Evolutionary conservation across 2,329 filamentous ascomycete species (phyloP), one percentile per base, ranked within the genome.

Genomic region (Paracorniculantispora psalliotae): DNA sequence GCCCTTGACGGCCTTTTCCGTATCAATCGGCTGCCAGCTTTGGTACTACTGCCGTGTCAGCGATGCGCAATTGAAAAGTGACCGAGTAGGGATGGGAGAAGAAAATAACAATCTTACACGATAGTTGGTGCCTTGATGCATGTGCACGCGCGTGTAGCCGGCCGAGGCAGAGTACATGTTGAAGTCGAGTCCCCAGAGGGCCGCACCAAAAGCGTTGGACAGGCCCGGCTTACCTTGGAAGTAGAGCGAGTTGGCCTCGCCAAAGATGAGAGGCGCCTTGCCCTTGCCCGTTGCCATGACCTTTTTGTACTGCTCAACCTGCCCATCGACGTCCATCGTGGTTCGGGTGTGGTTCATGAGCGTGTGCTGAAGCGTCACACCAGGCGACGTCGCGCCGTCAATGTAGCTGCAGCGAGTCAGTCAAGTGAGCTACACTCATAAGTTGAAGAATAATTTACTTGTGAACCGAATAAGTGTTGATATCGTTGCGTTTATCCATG

Each of bases 121-220:
- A 67, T 84, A 87, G 67, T 86, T 78, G 15, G 81, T 85, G 12
- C 84, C 85, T 73, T 82, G 79, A 69, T 88, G 85, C 81, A 87
- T 83, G 66, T 87, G 82, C 2, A 84, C 77, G 21, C 84, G 78
- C 47, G 73, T 72, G 70, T 88, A 81, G 17, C 80, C 80, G 2
- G 77, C 77, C 0, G 79, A 73, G 1, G 84, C 85, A 56, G 77
- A 77, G 66, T 80, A 82, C 6, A 87, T 73, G 63, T 81, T 81
- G 72, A 86, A 87, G 69, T 88, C 84, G 13, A 87, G 66, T 25
- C 76, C 81, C 85, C 84, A 88, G 19, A 88, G 80, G 10, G 84
- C 83, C 10, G 84, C 85, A 37, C 85, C 85, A 67, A 88, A 88
- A 0, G 82, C 77, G 71, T 88, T 85, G 41, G 82, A 86, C 19